Evolutionary conservation across 371 early-diverging fungal genomes (phyloP), one percentile per base, ranked within the genome.

Genomic region (Mortierella sp.): DNA sequence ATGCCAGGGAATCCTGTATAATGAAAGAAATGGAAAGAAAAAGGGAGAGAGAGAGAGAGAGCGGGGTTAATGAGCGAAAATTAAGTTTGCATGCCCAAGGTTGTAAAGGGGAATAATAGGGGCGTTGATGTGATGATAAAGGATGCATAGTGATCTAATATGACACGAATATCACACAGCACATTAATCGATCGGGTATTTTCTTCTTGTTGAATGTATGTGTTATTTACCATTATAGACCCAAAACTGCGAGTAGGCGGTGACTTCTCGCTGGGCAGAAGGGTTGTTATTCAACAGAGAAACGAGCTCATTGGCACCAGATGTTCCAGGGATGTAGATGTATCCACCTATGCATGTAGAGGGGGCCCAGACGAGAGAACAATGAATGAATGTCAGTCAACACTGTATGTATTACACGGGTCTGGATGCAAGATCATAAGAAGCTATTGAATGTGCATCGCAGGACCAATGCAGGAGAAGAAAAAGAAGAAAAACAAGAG

Each of bases 251-350:
- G 44, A 48, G 44, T 52, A 54, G 8, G 50, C 70, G 11, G 70
- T 1, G 28, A 70, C 76, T 26, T 76, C 76, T 2, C 4, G 26
- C 44, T 76, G 68, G 5, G 70, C 76, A 9, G 70, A 38, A 4
- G 76, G 42, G 68, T 70, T 76, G 76, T 52, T 68, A 42, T 68
- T 68, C 68, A 76, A 47, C 42, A 76, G 42, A 11, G 57, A n/a
- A n/a, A 54, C 54, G 7, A 70, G 70, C 13, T 50, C 52, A 10
- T 16, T 70, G 16, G 76, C 76, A n/a, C 70, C 76, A 34, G 76
- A 47, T 42, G 76, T 76, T 21, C 70, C 76, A 1, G 70, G 34
- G 28, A 76, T 70, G 70, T 70, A 76, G 44, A 76, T 76, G 55
- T 76, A 76, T 42, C 76, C 76, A 26, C 50, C 76, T 76, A 50